phyloP scores from a whole-genome alignment of 2,329 filamentous ascomycete genomes.

The Periconia sp. region DNA sequence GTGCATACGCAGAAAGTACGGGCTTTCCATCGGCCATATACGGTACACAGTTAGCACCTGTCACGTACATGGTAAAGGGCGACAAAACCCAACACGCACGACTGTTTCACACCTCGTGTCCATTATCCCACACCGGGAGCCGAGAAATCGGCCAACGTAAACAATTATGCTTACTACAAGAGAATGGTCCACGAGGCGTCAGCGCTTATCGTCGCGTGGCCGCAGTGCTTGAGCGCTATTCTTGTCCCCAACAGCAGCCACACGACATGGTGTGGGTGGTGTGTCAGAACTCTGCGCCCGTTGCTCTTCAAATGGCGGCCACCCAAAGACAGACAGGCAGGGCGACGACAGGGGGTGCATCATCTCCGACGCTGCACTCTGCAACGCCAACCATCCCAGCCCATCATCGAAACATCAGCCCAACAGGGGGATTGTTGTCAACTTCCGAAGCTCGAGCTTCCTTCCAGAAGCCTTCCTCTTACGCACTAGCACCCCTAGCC shows the following conservation, averaged over 20 bases:
- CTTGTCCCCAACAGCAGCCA: constrained; percentile 25
- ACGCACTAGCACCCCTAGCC: constrained; percentile 19
- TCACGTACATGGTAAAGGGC: constrained; percentile 14
- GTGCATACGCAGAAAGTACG: not conserved
- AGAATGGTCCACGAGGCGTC: constrained; percentile 3
- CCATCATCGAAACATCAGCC: constrained; percentile 33
- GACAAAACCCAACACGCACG: constrained; percentile 27
- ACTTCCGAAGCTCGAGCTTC: constrained; percentile 26
- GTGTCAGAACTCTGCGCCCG: constrained; percentile 30
- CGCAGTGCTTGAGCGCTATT: constrained; percentile 28
- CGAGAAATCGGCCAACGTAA: not conserved
- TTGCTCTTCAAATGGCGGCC: constrained; percentile 28
- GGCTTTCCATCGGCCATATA: not conserved
- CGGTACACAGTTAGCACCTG: not conserved
- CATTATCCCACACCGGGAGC: not conserved
- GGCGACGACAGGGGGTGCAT: constrained; percentile 24
- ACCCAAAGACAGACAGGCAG: constrained; percentile 22
- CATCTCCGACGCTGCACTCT: constrained; percentile 13
- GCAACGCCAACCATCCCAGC: constrained; percentile 22
- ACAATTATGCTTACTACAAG: not conserved
- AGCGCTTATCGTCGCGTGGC: constrained; percentile 10
- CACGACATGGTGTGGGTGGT: constrained; percentile 4
- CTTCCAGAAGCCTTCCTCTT: constrained; percentile 31
- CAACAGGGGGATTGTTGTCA: constrained; percentile 23
- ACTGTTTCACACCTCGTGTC: constrained; percentile 31